phyloP scores from a whole-genome alignment of 352 stramenopile species.

The Globisporangium sylvaticum region DNA sequence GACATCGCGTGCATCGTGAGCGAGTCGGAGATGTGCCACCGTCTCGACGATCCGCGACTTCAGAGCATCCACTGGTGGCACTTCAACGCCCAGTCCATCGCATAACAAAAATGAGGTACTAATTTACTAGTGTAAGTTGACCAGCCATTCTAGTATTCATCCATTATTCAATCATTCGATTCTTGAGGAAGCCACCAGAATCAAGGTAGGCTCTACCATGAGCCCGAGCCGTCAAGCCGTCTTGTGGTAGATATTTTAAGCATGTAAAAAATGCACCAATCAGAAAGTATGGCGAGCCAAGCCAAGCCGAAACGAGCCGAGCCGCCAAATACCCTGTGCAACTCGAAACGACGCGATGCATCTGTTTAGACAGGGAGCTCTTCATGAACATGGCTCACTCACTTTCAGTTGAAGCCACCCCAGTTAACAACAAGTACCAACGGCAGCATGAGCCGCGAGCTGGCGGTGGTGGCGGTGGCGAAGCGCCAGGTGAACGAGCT shows the following conservation, averaged over 20 bases:
- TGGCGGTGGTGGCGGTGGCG: slow-evolving; percentile 17
- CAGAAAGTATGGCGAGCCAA: background rate
- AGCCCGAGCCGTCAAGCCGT: background rate
- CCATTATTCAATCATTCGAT: background rate
- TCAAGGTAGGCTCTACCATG: background rate
- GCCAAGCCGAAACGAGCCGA: background rate
- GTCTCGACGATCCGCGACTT: background rate
- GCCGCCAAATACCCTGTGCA: background rate
- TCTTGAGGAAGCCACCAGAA: background rate
- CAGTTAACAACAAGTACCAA: background rate
- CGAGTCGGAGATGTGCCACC: background rate
- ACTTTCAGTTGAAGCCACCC: background rate
- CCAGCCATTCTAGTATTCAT: background rate
- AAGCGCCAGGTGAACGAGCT: slow-evolving; percentile 44
- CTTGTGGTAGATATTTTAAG: too few species aligned
- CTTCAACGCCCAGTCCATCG: background rate
- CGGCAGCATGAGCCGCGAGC: slow-evolving; percentile 2
- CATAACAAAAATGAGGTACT: too few species aligned
- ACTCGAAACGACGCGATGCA: slow-evolving; percentile 9
- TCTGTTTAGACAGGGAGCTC: slow-evolving; percentile 14
- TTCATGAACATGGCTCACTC: background rate
- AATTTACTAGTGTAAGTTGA: too few species aligned
- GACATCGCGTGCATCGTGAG: background rate
- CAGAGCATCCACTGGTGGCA: background rate
- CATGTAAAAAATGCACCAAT: background rate